Conservation (phyloP, 2,329 filamentous ascomycete species). For the Trichoderma sp. region DNA sequence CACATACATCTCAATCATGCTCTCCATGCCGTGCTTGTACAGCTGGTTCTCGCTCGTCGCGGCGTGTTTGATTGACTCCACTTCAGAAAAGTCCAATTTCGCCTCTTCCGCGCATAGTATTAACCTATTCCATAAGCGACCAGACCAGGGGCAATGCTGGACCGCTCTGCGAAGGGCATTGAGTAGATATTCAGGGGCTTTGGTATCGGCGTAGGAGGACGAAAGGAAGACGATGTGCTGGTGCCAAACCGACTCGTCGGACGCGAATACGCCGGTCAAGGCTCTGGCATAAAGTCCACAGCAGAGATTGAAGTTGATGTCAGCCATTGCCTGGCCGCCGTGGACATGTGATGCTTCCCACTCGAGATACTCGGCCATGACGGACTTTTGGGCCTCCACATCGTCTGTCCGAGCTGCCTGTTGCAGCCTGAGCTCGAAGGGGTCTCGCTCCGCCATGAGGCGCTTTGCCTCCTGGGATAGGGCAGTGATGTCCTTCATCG, state of each 20-base stretch:
- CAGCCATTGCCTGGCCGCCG: conserved; percentile 50
- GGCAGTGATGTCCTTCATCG: conserved; percentile 69
- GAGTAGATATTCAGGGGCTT: conserved; percentile 54
- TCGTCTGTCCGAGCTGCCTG: conserved; percentile 61
- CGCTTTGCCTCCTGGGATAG: conserved; percentile 66
- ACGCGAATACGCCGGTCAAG: conserved; percentile 67
- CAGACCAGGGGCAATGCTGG: conserved; percentile 90
- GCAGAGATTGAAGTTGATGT: conserved; percentile 54
- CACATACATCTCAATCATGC: conserved; percentile 86
- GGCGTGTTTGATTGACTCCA: conserved; percentile 88
- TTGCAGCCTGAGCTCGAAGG: conserved; percentile 67
- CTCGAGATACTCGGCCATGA: conserved; percentile 71
- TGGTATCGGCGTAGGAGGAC: conserved; percentile 46
- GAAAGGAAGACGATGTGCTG: conserved; percentile 78
- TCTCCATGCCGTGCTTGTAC: conserved; percentile 82
- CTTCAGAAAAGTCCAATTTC: conserved; percentile 72
- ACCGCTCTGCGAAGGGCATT: conserved; percentile 80
- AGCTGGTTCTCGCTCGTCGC: conserved; percentile 85
- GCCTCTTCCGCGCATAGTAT: conserved; percentile 83
- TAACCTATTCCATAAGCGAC: conserved; percentile 85
- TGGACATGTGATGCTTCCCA: conserved; percentile 74
- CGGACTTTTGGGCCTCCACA: conserved; percentile 53
- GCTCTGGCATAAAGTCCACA: conserved; percentile 78
- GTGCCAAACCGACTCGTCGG: conserved; percentile 76
- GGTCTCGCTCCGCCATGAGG: conserved; percentile 62